These are phyloP conservation scores for Lipomyces orientalis DNA, from an alignment of 805 yeast species.

Conservation along the genomic window DNA sequence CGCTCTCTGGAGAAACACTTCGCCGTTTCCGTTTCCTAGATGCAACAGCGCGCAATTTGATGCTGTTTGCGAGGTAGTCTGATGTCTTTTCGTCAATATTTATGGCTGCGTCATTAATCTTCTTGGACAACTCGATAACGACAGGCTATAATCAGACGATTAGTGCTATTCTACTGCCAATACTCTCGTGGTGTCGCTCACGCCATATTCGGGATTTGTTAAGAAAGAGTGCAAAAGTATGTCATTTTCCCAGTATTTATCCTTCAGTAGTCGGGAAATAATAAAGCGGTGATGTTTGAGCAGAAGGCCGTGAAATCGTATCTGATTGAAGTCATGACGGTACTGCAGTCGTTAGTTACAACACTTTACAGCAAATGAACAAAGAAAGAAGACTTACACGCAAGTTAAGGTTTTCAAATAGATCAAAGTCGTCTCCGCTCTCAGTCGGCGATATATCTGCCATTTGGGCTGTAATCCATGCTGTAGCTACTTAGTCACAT, in stretches of 20 bases:
- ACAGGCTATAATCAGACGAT: constrained; percentile 7
- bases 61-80: not conserved
- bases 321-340: constrained; percentile 15
- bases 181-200: constrained; percentile 7
- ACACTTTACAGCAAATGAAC: not conserved
- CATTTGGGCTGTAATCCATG: constrained; percentile 26
- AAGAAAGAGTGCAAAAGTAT: constrained; percentile 18
- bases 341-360: constrained; percentile 7
- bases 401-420: constrained; percentile 19
- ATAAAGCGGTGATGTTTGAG: constrained; percentile 21
- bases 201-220: constrained; percentile 18
- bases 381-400: constrained; percentile 7
- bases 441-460: constrained; percentile 2
- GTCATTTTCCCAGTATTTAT: constrained; percentile 19
- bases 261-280: constrained; percentile 22
- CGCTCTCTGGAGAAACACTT: constrained; percentile 2
- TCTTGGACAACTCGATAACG: constrained; percentile 16
- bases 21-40: constrained; percentile 6
- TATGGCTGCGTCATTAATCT: constrained; percentile 2
- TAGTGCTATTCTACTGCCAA: not conserved
- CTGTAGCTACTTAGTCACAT: not conserved
- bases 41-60: constrained; percentile 7
- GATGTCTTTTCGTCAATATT: constrained; percentile 7
- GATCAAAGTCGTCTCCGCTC: not conserved
- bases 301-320: constrained; percentile 19